Evolutionary conservation across 2,329 filamentous ascomycete species (phyloP).

Genomic region (Huntiella decipiens): DNA sequence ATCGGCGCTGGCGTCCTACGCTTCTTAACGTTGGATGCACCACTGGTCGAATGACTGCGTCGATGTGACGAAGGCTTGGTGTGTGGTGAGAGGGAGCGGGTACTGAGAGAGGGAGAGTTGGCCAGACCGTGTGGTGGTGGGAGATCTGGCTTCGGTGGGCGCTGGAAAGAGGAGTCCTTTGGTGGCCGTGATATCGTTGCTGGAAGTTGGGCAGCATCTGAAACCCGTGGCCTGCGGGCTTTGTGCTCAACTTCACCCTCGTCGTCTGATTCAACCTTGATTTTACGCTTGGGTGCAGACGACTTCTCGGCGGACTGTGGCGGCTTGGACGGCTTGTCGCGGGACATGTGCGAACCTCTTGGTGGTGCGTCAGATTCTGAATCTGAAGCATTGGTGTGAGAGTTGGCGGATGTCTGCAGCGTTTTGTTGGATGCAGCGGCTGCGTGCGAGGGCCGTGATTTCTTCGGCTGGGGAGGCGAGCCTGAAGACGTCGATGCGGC

Average conservation of each 20-base stretch:
- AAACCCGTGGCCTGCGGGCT: conserved; percentile 28
- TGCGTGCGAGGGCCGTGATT: conserved; percentile 7
- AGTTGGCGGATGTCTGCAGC: background rate
- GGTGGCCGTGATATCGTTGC: background rate
- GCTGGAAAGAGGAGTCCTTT: conserved; percentile 4
- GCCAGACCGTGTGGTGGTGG: background rate
- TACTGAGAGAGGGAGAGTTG: conserved; percentile 1
- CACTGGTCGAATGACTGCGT: conserved; percentile 43
- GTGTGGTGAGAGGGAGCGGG: conserved; percentile 41
- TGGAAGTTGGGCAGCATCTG: conserved; percentile 12
- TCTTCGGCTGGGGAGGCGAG: conserved; percentile 7
- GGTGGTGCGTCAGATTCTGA: conserved; percentile 31
- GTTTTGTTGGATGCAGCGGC: background rate
- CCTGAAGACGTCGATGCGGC: background rate
- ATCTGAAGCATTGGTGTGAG: conserved; percentile 29
- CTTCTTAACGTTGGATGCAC: conserved; percentile 42
- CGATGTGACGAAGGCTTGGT: conserved; percentile 31
- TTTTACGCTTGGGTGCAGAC: conserved; percentile 30
- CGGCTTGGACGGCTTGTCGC: conserved; percentile 23
- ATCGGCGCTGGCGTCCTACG: conserved; percentile 45
- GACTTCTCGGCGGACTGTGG: conserved; percentile 3
- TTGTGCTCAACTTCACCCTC: conserved; percentile 33
- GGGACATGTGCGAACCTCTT: conserved; percentile 29
- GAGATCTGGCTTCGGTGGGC: conserved; percentile 4
- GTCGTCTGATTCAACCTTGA: conserved; percentile 37